A percentile compares a stretch with the other conserved stretches of the same genome.
Conservation (phyloP, 176 grass and related monocot species). For the maize (Zea mays) region DNA sequence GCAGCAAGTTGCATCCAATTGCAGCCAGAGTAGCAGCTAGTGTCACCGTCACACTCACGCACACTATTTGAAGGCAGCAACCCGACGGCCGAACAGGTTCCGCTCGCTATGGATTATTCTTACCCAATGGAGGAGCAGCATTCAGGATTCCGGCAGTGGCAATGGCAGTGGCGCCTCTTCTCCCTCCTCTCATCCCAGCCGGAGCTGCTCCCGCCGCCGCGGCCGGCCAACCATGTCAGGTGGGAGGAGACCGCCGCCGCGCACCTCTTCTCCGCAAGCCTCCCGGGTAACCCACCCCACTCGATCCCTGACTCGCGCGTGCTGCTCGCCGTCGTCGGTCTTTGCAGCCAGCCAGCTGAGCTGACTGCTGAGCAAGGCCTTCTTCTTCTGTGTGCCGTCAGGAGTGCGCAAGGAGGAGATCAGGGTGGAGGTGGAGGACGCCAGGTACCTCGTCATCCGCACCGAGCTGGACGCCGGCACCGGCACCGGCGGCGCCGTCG, state of each 20-base stretch:
- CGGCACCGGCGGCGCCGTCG: background rate
- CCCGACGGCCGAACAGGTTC: background rate
- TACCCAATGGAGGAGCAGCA: slow-evolving; percentile 30
- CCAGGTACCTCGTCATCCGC: slow-evolving; percentile 71
- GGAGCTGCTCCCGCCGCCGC: slow-evolving; percentile 5
- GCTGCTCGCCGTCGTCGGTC: background rate
- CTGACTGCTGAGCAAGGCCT: background rate
- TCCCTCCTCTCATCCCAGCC: slow-evolving; percentile 27
- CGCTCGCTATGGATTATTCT: slow-evolving; percentile 37
- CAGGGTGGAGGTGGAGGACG: slow-evolving; percentile 78
- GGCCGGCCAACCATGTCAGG: slow-evolving; percentile 51
- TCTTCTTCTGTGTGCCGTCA: background rate
- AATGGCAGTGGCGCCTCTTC: slow-evolving; percentile 45
- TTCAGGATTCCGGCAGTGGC: slow-evolving; percentile 31
- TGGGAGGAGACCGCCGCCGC: slow-evolving; percentile 68
- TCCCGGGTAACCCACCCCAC: slow-evolving; percentile 51
- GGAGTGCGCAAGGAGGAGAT: slow-evolving; percentile 79
- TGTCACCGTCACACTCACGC: background rate
- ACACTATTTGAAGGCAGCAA: slow-evolving; percentile 3
- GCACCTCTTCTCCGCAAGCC: slow-evolving; percentile 61
- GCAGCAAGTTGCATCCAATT: slow-evolving; percentile 26
- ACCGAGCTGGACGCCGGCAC: slow-evolving; percentile 40
- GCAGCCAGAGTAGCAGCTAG: background rate
- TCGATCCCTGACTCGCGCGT: background rate
- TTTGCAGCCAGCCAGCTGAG: background rate